phyloP scores from a whole-genome alignment of 768 basidiomycete genomes.

The Naganishia antarctica region DNA sequence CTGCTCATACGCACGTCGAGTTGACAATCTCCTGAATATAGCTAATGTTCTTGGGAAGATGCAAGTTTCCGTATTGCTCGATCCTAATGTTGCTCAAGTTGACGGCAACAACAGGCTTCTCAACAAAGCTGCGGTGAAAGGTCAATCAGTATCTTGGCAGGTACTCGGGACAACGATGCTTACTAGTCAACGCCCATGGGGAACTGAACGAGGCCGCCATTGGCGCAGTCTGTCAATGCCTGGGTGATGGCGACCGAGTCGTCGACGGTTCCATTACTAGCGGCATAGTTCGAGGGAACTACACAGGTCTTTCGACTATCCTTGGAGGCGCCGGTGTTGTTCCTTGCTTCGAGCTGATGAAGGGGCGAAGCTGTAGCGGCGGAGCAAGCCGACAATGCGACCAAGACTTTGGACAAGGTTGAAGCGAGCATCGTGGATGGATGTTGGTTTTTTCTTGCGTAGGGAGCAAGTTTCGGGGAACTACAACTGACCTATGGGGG shows the following conservation, averaged over 20 bases:
- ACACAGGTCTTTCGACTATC: slow-evolving; percentile 11
- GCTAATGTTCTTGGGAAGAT: slow-evolving; percentile 16
- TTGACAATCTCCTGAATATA: slow-evolving; percentile 29
- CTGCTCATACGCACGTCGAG: slow-evolving; percentile 19
- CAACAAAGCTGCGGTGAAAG: slow-evolving; percentile 42
- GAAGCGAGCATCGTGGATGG: slow-evolving; percentile 8
- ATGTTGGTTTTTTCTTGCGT: background rate
- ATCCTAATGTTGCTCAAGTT: slow-evolving; percentile 1
- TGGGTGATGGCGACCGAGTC: slow-evolving; percentile 30
- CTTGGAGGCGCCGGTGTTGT: background rate
- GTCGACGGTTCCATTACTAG: slow-evolving; percentile 27
- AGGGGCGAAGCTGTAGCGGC: slow-evolving; percentile 10
- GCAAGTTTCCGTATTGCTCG: slow-evolving; percentile 36
- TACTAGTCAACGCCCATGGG: slow-evolving; percentile 35
- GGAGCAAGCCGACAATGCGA: slow-evolving; percentile 13
- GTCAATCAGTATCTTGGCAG: background rate
- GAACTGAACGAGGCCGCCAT: slow-evolving; percentile 32
- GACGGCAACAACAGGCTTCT: background rate
- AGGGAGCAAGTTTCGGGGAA: background rate
- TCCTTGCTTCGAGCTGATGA: slow-evolving; percentile 6
- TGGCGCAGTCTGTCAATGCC: slow-evolving; percentile 32
- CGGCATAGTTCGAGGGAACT: slow-evolving; percentile 4
- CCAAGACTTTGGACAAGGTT: slow-evolving; percentile 18
- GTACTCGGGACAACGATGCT: background rate
- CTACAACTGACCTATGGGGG: background rate